Evolutionary conservation across 805 yeast genomes (phyloP).

Genomic region (Phaffomyces antillensis): DNA sequence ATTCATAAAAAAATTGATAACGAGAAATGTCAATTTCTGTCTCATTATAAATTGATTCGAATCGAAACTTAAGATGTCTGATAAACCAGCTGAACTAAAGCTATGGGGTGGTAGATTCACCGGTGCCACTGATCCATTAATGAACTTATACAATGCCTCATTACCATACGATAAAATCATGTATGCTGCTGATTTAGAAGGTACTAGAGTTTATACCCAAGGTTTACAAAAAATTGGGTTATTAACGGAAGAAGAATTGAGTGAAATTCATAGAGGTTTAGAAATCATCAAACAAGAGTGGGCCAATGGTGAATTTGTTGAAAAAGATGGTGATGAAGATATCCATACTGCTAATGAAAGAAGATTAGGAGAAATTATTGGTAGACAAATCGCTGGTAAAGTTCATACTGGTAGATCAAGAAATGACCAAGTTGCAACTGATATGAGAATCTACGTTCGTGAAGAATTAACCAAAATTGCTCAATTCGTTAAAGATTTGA

Average conservation of each 20-base stretch:
- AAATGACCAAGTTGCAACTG: conserved; percentile 99
- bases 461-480: conserved; percentile 57
- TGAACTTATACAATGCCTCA: conserved; percentile 96
- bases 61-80: conserved; percentile 10
- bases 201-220: conserved; percentile 86
- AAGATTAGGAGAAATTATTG: conserved; percentile 93
- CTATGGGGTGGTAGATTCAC: conserved; percentile 99
- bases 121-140: conserved; percentile 93
- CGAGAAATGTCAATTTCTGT: background rate
- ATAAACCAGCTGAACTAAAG: conserved; percentile 47
- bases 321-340: conserved; percentile 90
- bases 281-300: conserved; percentile 71
- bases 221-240: conserved; percentile 79
- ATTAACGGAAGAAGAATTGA: conserved; percentile 63
- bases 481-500: conserved; percentile 50
- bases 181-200: conserved; percentile 91
- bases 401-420: conserved; percentile 99
- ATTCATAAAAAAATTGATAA: background rate
- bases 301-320: conserved; percentile 60
- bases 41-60: background rate
- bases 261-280: conserved; percentile 79
- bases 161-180: conserved; percentile 91
- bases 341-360: conserved; percentile 99
- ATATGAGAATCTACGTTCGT: conserved; percentile 91
- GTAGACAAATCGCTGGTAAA: conserved; percentile 89